Percentiles rank a stretch among this genome's conserved stretches.
Evolutionary conservation across 1,284 basidiomycete species (phyloP).

Genomic region (Irpex sp.): DNA sequence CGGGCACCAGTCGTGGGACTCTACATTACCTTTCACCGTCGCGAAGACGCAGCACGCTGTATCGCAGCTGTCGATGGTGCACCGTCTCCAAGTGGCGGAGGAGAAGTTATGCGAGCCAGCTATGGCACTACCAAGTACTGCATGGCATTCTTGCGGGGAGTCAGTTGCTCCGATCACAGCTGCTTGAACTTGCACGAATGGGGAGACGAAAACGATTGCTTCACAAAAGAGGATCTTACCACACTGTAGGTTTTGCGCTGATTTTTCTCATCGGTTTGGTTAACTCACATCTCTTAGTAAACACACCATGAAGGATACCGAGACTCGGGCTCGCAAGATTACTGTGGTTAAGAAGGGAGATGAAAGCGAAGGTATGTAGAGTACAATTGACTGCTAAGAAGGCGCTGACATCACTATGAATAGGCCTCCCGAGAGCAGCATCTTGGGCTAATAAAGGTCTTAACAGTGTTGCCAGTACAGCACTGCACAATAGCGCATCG

Average conservation of each 20-base stretch:
- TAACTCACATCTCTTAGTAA: slow-evolving; percentile 47
- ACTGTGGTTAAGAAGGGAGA: slow-evolving; percentile 48
- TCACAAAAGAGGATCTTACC: slow-evolving; percentile 89
- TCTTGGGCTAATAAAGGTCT: slow-evolving; percentile 71
- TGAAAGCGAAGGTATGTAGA: slow-evolving; percentile 57
- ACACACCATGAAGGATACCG: slow-evolving; percentile 84
- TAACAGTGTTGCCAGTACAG: slow-evolving; percentile 18
- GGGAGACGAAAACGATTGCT: slow-evolving; percentile 97
- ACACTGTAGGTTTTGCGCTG: slow-evolving; percentile 61
- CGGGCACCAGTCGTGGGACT: slow-evolving; percentile 83
- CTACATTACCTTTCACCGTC: slow-evolving; percentile 94
- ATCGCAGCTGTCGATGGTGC: slow-evolving; percentile 94
- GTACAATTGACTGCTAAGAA: slow-evolving; percentile 18
- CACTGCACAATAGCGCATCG: slow-evolving; percentile 28
- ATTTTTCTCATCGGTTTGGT: slow-evolving; percentile 12
- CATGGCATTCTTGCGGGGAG: slow-evolving; percentile 89
- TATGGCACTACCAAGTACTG: slow-evolving; percentile 99
- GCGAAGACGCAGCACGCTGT: slow-evolving; percentile 93
- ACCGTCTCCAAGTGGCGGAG: slow-evolving; percentile 74
- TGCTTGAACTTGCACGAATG: slow-evolving; percentile 98
- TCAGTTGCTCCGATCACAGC: slow-evolving; percentile 81
- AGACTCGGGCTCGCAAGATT: slow-evolving; percentile 52
- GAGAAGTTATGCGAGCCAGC: slow-evolving; percentile 86
- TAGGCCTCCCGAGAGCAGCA: slow-evolving; percentile 75
- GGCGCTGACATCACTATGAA: slow-evolving; percentile 22